Evolutionary conservation across 1,284 basidiomycete genomes (phyloP), one percentile per base, ranked within the genome.

Genomic region (Rhizoctonia solani): DNA sequence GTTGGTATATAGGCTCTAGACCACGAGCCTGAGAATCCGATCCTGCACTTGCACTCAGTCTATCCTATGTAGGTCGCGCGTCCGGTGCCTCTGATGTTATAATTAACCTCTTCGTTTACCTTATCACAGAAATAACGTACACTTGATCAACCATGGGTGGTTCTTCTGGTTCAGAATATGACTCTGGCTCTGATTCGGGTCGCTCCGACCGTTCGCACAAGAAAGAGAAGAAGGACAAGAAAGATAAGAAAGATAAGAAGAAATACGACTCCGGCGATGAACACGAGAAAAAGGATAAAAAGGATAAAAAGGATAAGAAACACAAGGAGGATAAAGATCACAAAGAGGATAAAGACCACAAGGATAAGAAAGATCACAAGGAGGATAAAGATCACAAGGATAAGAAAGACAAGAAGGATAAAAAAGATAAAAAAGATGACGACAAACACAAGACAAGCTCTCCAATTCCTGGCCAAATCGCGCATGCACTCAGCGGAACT

Each of bases 81-180:
- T n/a, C n/a, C n/a, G n/a, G n/a, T n/a, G n/a, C n/a, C n/a, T n/a
- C n/a, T n/a, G n/a, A n/a, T n/a, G n/a, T n/a, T n/a, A n/a, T n/a
- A n/a, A n/a, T n/a, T n/a, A n/a, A n/a, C n/a, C n/a, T n/a, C n/a
- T n/a, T n/a, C n/a, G n/a, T n/a, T n/a, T n/a, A n/a, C n/a, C n/a
- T n/a, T n/a, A n/a, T n/a, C n/a, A n/a, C n/a, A n/a, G n/a, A n/a
- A n/a, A n/a, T n/a, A n/a, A n/a, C n/a, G n/a, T n/a, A n/a, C n/a
- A n/a, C n/a, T n/a, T n/a, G n/a, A n/a, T n/a, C 9, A 6, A 59
- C 29, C 21, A 59, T 46, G 16, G 46, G 46, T 46, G 58, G 58
- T 32, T 59, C 55, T 8, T 59, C 58, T 23, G 58, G 50, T 32
- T 61, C 58, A 3, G 58, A 61, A 39, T n/a, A n/a, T n/a, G n/a